Percentiles rank a stretch among this genome's conserved stretches.
phyloP scores from a whole-genome alignment of 768 basidiomycete species.

The Pisolithus marmoratus region DNA sequence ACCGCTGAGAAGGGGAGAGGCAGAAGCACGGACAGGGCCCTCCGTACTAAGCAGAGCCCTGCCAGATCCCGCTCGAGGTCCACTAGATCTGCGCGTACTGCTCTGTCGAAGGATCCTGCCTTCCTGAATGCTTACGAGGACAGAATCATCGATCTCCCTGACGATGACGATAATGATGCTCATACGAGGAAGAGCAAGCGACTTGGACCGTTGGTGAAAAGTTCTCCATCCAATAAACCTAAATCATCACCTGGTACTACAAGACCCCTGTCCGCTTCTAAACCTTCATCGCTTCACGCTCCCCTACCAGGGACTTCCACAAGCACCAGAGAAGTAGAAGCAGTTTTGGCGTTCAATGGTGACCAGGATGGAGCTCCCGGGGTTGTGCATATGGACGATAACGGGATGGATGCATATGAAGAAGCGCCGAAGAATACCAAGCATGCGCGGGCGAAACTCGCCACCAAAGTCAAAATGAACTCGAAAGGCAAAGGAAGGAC shows the following conservation, averaged over 20 bases:
- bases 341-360: conserved; percentile 10
- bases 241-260: conserved; percentile 1
- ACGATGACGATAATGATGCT: conserved; percentile 10
- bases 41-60: not conserved
- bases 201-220: not conserved
- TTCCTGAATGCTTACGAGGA: conserved; percentile 14
- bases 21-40: not conserved
- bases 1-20: conserved; percentile 1
- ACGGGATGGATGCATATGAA: conserved; percentile 4
- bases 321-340: conserved; percentile 24
- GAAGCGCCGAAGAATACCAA: not conserved
- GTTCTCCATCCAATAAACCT: not conserved
- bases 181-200: not conserved
- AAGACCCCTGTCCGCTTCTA: conserved; percentile 6
- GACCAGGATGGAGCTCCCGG: conserved; percentile 4
- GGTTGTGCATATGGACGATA: not conserved
- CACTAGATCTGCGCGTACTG: conserved; percentile 7
- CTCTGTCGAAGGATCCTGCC: not conserved
- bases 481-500: conserved; percentile 2
- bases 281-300: not conserved
- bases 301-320: conserved; percentile 11
- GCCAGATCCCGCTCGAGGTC: conserved; percentile 7
- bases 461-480: not conserved
- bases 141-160: conserved; percentile 19
- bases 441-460: conserved; percentile 1